These are phyloP conservation scores for Pochonia chlamydosporia DNA, from an alignment of 2,329 filamentous ascomycete genomes.

Conservation along the genomic window DNA sequence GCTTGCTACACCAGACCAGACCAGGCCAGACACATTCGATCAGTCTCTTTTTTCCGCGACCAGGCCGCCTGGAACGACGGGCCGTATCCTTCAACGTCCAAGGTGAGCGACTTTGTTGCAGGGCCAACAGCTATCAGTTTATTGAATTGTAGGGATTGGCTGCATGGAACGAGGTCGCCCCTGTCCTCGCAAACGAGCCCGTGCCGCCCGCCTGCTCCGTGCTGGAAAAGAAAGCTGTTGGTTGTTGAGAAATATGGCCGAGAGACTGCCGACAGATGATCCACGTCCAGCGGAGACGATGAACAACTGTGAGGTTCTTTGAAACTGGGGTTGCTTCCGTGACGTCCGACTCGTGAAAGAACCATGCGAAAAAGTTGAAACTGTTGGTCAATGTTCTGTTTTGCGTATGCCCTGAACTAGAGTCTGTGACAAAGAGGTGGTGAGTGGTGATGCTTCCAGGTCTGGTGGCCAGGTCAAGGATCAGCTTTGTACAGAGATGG, in stretches of 20 bases:
- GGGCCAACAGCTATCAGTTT: too few relatives aligned
- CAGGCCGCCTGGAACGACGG: background rate
- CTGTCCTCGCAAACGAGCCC: background rate
- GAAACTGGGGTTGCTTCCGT: background rate
- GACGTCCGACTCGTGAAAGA: background rate
- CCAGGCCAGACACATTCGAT: too few relatives aligned
- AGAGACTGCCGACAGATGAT: constrained; percentile 10
- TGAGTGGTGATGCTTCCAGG: too few relatives aligned
- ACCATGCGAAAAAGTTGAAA: too few relatives aligned
- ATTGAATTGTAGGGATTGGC: background rate
- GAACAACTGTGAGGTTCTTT: background rate
- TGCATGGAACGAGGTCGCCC: background rate
- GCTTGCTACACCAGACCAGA: too few relatives aligned
- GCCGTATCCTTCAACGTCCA: background rate
- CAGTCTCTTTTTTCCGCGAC: too few relatives aligned
- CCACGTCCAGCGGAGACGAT: constrained; percentile 1
- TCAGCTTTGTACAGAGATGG: too few relatives aligned
- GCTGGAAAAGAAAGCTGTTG: background rate
- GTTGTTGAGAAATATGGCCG: constrained; percentile 6
- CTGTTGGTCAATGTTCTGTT: too few relatives aligned
- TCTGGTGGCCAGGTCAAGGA: too few relatives aligned
- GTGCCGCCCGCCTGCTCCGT: too few relatives aligned
- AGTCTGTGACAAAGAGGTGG: too few relatives aligned
- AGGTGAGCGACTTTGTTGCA: background rate
- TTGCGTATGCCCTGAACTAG: too few relatives aligned